Evolutionary conservation across 1,284 basidiomycete species (phyloP).

Genomic region (Pseudozyma thailandica): DNA sequence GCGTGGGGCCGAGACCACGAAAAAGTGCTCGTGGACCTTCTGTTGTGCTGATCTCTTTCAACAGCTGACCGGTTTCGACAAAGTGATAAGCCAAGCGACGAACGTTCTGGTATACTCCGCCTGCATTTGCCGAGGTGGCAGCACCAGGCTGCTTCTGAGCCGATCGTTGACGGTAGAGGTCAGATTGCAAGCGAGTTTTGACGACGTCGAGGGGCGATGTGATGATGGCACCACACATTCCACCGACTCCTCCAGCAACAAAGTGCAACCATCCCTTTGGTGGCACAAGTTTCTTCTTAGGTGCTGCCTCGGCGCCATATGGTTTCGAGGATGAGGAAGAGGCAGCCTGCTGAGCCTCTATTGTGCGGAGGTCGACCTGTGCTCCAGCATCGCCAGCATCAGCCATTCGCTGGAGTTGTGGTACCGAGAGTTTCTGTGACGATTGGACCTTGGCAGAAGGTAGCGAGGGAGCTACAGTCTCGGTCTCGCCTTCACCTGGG

Average conservation of each 20-base stretch:
- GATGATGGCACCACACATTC: slow-evolving; percentile 96
- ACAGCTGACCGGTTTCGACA: slow-evolving; percentile 90
- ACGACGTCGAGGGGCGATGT: slow-evolving; percentile 98
- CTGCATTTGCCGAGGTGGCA: slow-evolving; percentile 7
- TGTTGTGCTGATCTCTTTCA: slow-evolving; percentile 73
- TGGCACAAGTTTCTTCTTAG: slow-evolving; percentile 30
- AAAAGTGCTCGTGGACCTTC: slow-evolving; percentile 92
- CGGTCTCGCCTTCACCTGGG: slow-evolving; percentile 52
- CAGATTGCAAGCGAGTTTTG: slow-evolving; percentile 94
- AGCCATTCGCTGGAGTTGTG: slow-evolving; percentile 23
- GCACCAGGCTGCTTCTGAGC: slow-evolving; percentile 2
- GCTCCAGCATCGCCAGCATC: slow-evolving; percentile 36
- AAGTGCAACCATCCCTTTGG: slow-evolving; percentile 69
- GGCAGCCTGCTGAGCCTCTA: slow-evolving; percentile 20
- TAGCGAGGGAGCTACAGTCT: slow-evolving; percentile 35
- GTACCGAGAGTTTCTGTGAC: slow-evolving; percentile 6
- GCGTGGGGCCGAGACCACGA: slow-evolving; percentile 91
- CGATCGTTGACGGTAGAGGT: slow-evolving; percentile 76
- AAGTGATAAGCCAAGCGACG: slow-evolving; percentile 85
- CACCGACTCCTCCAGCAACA: slow-evolving; percentile 76
- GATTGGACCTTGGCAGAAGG: slow-evolving; percentile 33
- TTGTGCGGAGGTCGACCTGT: slow-evolving; percentile 31
- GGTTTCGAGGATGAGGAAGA: slow-evolving; percentile 20
- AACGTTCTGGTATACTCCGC: slow-evolving; percentile 64
- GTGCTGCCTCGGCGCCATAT: background rate